Evolutionary conservation across 1,284 basidiomycete genomes (phyloP).

Genomic region (Ustilago bromivora): DNA sequence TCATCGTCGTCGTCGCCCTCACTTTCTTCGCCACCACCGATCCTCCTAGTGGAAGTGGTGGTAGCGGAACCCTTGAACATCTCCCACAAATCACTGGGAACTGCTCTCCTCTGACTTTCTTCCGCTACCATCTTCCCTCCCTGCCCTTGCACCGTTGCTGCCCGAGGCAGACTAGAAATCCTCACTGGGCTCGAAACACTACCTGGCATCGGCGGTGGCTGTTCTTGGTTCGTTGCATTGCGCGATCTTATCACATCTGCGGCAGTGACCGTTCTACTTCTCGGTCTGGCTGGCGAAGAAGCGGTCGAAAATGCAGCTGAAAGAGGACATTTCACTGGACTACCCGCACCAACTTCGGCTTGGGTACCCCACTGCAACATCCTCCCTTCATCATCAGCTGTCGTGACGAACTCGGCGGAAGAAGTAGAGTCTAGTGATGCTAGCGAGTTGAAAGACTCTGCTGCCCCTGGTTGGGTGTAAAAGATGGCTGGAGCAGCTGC

Average conservation of each 20-base stretch:
- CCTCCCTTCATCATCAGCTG: constrained; percentile 20
- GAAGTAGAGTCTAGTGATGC: constrained; percentile 25
- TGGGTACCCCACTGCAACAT: constrained; percentile 44
- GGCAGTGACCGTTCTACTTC: constrained; percentile 38
- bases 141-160: neutral
- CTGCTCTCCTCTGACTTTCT: constrained; percentile 32
- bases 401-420: constrained; percentile 17
- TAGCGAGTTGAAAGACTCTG: constrained; percentile 32
- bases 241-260: constrained; percentile 31
- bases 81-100: constrained; percentile 22
- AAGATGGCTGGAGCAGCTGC: constrained; percentile 19
- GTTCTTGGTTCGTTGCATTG: neutral
- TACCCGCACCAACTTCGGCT: neutral
- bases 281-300: constrained; percentile 22
- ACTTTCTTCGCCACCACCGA: neutral
- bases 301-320: constrained; percentile 4
- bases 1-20: constrained; percentile 17
- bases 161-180: constrained; percentile 20
- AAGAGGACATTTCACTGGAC: neutral
- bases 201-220: constrained; percentile 6
- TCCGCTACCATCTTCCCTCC: constrained; percentile 25
- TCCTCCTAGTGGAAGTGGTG: neutral
- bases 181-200: constrained; percentile 8
- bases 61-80: constrained; percentile 22
- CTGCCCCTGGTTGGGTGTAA: constrained; percentile 27